Evolutionary conservation across 495 filamentous ascomycete genomes (phyloP), one percentile per base, ranked within the genome.

Genomic region (Diplogelasinospora grovesii): DNA sequence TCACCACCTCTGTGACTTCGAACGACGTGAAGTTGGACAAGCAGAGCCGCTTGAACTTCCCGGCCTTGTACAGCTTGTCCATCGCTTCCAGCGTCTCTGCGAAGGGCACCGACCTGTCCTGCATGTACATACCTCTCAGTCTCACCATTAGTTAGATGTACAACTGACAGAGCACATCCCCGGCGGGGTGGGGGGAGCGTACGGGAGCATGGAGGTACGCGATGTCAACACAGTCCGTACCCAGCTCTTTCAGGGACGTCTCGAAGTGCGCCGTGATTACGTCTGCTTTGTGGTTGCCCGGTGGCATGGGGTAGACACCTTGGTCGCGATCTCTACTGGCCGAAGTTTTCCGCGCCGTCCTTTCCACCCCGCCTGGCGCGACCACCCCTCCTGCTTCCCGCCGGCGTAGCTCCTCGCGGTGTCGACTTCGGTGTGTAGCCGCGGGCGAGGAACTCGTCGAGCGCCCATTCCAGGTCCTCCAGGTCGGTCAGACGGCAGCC

Each of bases 1-100:
- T 82, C 5, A 78, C 82, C 14, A 89, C 70, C 63, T 92, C 87
- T 1, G 87, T 86, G 1, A 94, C 84, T 55, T 94, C 85, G 59
- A 83, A 89, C 8, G 86, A 75, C 1, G 86, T 79, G 52, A 73
- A 94, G 57, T 90, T 94, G 40, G 73, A 79, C 38, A 94, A 53
- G 3, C 84, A 85, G 2, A 94, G 59, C 41, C 79, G 68, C 13
- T 79, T 74, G 61, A 94, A 92, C 49, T 88, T 90, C 7, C 87
- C 85, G 47, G 82, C 72, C 54, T 82, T 80, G 58, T 90, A 77
- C 27, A 89, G 58, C 48, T 82, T 69, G 58, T 93, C 77, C 38
- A 83, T 69, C 11, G 74, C 78, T 39, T 75, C 69, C 7, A 92
- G 70, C 1, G 85, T 88, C 46, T 81, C 77, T 3, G 73, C 69